These are phyloP conservation scores for Globisporangium echinulatum DNA, from an alignment of 352 stramenopile genomes.

Conservation along the genomic window DNA sequence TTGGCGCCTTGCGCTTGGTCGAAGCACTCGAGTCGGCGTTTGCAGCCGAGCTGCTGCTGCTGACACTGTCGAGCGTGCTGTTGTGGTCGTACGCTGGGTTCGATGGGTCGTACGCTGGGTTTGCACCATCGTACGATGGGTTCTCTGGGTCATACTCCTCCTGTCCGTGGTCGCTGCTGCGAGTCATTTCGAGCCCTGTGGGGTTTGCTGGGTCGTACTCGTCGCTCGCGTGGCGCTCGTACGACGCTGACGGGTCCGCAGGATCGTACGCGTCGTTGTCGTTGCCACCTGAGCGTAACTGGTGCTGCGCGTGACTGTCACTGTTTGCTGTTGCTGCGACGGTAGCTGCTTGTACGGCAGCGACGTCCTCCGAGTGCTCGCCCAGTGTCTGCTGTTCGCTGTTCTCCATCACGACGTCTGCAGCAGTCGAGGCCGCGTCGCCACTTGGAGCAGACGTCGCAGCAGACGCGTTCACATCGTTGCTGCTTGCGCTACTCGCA, in stretches of 20 bases:
- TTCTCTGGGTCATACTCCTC: slow-evolving; percentile 39
- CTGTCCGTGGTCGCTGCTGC: slow-evolving; percentile 13
- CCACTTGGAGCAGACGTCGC: not conserved
- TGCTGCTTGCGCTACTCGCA: not conserved
- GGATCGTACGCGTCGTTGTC: slow-evolving; percentile 18
- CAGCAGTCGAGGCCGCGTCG: not conserved
- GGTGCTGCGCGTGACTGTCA: slow-evolving; percentile 13
- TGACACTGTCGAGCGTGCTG: too few species aligned
- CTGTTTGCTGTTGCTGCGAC: not conserved
- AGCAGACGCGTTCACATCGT: not conserved
- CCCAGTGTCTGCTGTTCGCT: not conserved
- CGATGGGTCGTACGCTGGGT: slow-evolving; percentile 5
- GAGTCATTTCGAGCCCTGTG: slow-evolving; percentile 2
- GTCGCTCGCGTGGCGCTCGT: slow-evolving; percentile 8
- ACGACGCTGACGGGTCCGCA: slow-evolving; percentile 11
- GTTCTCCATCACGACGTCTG: not conserved
- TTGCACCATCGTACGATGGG: slow-evolving; percentile 16
- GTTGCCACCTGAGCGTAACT: slow-evolving; percentile 20
- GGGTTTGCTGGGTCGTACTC: slow-evolving; percentile 24
- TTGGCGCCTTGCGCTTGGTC: not conserved
- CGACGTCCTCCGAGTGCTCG: not conserved
- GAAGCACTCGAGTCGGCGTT: not conserved
- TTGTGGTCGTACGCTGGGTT: slow-evolving; percentile 3
- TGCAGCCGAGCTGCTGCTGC: too few species aligned
- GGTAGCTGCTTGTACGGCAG: not conserved